Evolutionary conservation across 352 stramenopile species (phyloP).

Genomic region (Phytopythium montanum): DNA sequence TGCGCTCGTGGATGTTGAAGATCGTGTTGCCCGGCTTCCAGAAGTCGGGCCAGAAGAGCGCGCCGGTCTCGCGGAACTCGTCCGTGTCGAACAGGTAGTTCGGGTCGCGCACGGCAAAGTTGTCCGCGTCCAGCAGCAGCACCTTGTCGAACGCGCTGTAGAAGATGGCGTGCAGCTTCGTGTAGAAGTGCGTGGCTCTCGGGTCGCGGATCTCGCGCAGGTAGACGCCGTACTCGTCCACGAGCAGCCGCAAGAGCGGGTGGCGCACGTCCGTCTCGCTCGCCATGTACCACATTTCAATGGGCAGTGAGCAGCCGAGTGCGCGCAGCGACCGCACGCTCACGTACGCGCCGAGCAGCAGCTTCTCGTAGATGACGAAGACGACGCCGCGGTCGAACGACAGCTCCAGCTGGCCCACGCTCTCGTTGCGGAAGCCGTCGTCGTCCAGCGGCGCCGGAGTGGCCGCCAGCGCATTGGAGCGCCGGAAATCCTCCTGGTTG

Average conservation of each 20-base stretch:
- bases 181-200: conserved; percentile 33
- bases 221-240: conserved; percentile 14
- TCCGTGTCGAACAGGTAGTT: conserved; percentile 43
- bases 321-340: conserved; percentile 35
- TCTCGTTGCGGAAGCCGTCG: conserved; percentile 25
- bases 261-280: conserved; percentile 29
- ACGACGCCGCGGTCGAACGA: conserved; percentile 47
- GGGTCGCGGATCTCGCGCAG: conserved; percentile 21
- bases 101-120: conserved; percentile 47
- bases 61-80: conserved; percentile 37
- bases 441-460: conserved; percentile 22
- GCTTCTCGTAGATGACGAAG: conserved; percentile 58
- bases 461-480: conserved; percentile 21
- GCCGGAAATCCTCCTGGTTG: conserved; percentile 20
- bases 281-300: conserved; percentile 49
- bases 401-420: conserved; percentile 20
- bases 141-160: conserved; percentile 40
- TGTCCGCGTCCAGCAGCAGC: conserved; percentile 61
- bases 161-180: conserved; percentile 52
- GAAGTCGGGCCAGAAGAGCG: conserved; percentile 67
- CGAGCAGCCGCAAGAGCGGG: conserved; percentile 18
- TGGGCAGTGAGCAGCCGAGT: conserved; percentile 30
- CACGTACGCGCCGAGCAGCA: conserved; percentile 54
- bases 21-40: conserved; percentile 54
- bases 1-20: conserved; percentile 53